Evolutionary conservation across 805 yeast species (phyloP), one percentile per base, ranked within the genome.

Genomic region (Wickerhamomyces kurtzmanii): DNA sequence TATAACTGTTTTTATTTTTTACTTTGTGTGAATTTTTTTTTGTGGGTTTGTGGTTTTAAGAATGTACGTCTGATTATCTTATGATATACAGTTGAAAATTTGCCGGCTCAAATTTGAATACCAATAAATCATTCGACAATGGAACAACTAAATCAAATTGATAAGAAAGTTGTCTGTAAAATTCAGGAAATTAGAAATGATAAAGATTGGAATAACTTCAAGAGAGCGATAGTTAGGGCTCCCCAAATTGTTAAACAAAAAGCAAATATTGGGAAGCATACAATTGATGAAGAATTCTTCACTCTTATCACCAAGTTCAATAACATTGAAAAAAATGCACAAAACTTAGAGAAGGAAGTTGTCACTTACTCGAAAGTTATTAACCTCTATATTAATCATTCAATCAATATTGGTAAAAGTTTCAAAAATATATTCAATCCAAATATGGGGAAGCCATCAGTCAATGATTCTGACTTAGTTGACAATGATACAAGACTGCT

Each of bases 181-280:
- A 33, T 39, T 7, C 49, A 47, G 22, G 44, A 43, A 22, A 22
- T 43, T 4, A 36, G 46, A 15, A 47, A 36, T 13, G 45, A 42
- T 24, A 31, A 38, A 15, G 47, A 43, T 12, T 45, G 49, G 47
- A 27, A 42, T 19, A 42, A 42, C 24, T 55, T 85, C 36, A 81
- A 79, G 40, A 82, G 81, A 53, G 71, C 87, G 17, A 56, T 85
- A 36, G 73, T 75, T 23, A 63, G 95, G 39, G 94, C 96, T 5
- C 98, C 98, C 24, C 97, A 91, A 55, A 73, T 69, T 37, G 64
- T 91, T 51, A 79, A 86, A 39, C 93, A 82, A 56, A 86, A 84
- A 64, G 51, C 89, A 55, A 77, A 86, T 52, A 80, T 81, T 78
- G 94, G 77, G 3, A 59, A 59, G 14, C 54, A 52, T 13, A 68